phyloP scores from a whole-genome alignment of 345 rosid genomes.

The Abelmoschus esculentus region DNA sequence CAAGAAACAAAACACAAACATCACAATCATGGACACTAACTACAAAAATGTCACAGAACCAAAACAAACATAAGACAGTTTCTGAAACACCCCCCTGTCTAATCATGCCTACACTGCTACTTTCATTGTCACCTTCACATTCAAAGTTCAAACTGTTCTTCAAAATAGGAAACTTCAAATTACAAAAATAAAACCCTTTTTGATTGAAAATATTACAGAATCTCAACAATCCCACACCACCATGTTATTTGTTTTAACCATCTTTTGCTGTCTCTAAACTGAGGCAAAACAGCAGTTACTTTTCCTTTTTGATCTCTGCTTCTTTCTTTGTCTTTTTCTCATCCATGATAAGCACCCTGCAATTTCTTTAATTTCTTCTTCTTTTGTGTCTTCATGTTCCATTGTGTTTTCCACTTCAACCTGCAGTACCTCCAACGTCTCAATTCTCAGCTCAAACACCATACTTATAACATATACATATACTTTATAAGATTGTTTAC shows the following conservation, averaged over 20 bases:
- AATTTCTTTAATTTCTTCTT: constrained; percentile 19
- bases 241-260: background rate
- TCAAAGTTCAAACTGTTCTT: background rate
- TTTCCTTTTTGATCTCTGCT: constrained; percentile 35
- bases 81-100: constrained; percentile 4
- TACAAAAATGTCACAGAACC: constrained; percentile 1
- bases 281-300: constrained; percentile 31
- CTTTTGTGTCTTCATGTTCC: constrained; percentile 11
- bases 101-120: background rate
- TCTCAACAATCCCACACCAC: constrained; percentile 1
- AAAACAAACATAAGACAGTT: background rate
- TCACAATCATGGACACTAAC: background rate
- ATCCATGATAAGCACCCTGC: constrained; percentile 66
- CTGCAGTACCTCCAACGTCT: constrained; percentile 14
- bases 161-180: background rate
- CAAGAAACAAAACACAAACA: constrained; percentile 6
- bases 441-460: constrained; percentile 5
- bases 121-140: no score
- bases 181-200: background rate
- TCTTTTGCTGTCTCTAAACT: constrained; percentile 23
- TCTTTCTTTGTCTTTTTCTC: constrained; percentile 38
- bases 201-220: background rate
- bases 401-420: constrained; percentile 28
- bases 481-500: background rate
- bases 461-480: background rate